These are phyloP conservation scores for Naematelia aurantialba DNA, from an alignment of 768 basidiomycete species.

Conservation along the genomic window DNA sequence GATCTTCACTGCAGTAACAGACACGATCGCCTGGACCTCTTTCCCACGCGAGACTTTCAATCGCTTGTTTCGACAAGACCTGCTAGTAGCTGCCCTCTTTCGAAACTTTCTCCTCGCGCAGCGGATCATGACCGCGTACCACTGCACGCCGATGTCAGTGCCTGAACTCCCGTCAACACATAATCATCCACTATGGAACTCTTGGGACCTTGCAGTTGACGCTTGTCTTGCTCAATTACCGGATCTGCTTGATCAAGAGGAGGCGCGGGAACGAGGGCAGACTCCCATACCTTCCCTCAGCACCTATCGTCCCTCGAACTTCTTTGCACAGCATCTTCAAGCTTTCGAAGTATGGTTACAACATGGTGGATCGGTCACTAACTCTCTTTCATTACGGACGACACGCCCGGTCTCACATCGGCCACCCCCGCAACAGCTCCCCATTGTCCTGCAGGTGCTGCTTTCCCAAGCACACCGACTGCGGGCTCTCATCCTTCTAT, in stretches of 20 bases:
- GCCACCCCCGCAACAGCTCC: slow-evolving; percentile 93
- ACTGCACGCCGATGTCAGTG: slow-evolving; percentile 90
- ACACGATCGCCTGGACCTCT: slow-evolving; percentile 98
- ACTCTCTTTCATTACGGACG: slow-evolving; percentile 44
- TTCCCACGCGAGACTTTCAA: slow-evolving; percentile 92
- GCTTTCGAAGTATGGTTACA: slow-evolving; percentile 99
- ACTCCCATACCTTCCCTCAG: slow-evolving; percentile 9
- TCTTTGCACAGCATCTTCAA: slow-evolving; percentile 92
- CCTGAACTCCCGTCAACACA: slow-evolving; percentile 93
- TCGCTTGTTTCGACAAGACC: slow-evolving; percentile 86
- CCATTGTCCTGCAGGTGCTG: slow-evolving; percentile 94
- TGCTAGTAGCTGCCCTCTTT: slow-evolving; percentile 92
- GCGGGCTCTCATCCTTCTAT: slow-evolving; percentile 88
- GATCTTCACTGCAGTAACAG: slow-evolving; percentile 98
- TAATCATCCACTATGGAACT: slow-evolving; percentile 91
- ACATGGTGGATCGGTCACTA: slow-evolving; percentile 59
- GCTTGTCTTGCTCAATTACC: slow-evolving; percentile 91
- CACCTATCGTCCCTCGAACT: slow-evolving; percentile 75
- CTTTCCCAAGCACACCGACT: slow-evolving; percentile 94
- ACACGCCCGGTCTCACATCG: slow-evolving; percentile 62
- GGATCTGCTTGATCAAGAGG: slow-evolving; percentile 56
- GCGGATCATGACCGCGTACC: slow-evolving; percentile 95
- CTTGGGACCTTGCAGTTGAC: slow-evolving; percentile 97
- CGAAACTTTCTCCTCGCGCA: slow-evolving; percentile 96
- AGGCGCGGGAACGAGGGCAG: slow-evolving; percentile 17